A percentile compares a stretch with the other conserved stretches of the same genome.
Conservation (phyloP, 1,284 basidiomycete species). For the Leccinum fuscescens region DNA sequence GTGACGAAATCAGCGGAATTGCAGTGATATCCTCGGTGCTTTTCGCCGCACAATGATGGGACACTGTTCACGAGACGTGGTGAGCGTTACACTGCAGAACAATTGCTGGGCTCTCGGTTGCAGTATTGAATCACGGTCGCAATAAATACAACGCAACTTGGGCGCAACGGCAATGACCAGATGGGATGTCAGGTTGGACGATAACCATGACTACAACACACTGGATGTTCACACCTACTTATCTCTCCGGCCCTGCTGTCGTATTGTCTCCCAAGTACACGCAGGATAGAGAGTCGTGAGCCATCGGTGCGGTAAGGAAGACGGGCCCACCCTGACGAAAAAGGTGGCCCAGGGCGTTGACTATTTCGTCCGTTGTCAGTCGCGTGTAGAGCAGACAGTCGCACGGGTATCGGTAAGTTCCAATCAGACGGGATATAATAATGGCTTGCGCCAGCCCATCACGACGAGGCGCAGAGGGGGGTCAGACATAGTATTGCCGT, state of each 20-base stretch:
- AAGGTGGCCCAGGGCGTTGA: neutral
- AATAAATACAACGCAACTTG: slow-evolving; percentile 1
- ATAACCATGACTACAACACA: slow-evolving; percentile 23
- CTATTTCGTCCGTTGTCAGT: slow-evolving; percentile 18
- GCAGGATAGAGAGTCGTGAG: neutral
- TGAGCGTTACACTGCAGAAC: neutral
- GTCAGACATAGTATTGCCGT: neutral
- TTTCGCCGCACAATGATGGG: neutral
- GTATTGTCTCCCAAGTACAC: neutral
- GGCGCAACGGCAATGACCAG: neutral
- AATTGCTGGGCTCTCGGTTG: neutral
- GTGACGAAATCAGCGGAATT: neutral
- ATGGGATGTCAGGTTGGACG: neutral
- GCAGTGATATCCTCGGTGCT: neutral
- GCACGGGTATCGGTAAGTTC: neutral
- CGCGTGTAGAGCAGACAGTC: neutral
- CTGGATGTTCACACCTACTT: slow-evolving; percentile 3
- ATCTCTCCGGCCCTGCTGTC: neutral
- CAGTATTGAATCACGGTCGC: slow-evolving; percentile 2
- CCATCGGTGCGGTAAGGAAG: neutral
- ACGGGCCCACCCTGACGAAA: neutral
- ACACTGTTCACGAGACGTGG: neutral
- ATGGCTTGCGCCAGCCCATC: neutral
- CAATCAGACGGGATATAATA: slow-evolving; percentile 5
- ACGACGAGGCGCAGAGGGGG: neutral